A percentile compares a stretch with the other conserved stretches of the same genome.
Conservation (phyloP, 495 filamentous ascomycete genomes). For the Aspergillus ostianus region DNA sequence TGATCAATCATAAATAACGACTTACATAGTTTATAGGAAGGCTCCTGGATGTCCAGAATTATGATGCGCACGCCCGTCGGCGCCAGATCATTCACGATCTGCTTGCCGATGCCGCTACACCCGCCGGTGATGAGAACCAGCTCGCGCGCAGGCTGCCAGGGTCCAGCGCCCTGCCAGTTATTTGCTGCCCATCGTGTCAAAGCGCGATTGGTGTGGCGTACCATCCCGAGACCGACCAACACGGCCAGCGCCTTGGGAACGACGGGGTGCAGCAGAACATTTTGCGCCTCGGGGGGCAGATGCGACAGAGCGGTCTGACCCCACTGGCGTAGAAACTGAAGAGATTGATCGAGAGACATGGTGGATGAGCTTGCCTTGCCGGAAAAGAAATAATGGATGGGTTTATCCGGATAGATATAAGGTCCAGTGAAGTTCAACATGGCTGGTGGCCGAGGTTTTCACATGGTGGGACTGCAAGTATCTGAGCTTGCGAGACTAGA, state of each 20-base stretch:
- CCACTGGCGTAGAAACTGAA: slow-evolving; percentile 30
- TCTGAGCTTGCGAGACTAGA: neutral
- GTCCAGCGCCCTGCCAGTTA: slow-evolving; percentile 44
- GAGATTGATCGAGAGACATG: slow-evolving; percentile 26
- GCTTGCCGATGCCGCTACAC: slow-evolving; percentile 55
- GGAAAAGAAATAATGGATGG: neutral
- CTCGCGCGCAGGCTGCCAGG: slow-evolving; percentile 47
- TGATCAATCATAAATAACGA: neutral
- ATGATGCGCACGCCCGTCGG: slow-evolving; percentile 48
- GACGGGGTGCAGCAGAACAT: slow-evolving; percentile 26
- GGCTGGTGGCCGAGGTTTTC: slow-evolving; percentile 9
- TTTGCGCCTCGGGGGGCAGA: slow-evolving; percentile 30
- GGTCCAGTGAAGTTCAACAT: neutral
- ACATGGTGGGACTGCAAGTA: slow-evolving; percentile 5
- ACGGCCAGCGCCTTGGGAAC: slow-evolving; percentile 30
- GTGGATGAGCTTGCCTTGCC: neutral
- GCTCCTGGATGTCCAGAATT: slow-evolving; percentile 50
- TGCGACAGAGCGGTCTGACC: slow-evolving; percentile 25
- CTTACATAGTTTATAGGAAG: slow-evolving; percentile 30
- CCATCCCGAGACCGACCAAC: slow-evolving; percentile 34
- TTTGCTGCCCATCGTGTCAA: slow-evolving; percentile 46
- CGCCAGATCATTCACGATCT: slow-evolving; percentile 46
- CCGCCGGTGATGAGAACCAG: slow-evolving; percentile 59
- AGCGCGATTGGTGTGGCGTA: slow-evolving; percentile 40
- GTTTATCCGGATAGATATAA: neutral